These are phyloP conservation scores for Kodamaea sp. DNA, from an alignment of 1,139 yeast species.

Conservation along the genomic window DNA sequence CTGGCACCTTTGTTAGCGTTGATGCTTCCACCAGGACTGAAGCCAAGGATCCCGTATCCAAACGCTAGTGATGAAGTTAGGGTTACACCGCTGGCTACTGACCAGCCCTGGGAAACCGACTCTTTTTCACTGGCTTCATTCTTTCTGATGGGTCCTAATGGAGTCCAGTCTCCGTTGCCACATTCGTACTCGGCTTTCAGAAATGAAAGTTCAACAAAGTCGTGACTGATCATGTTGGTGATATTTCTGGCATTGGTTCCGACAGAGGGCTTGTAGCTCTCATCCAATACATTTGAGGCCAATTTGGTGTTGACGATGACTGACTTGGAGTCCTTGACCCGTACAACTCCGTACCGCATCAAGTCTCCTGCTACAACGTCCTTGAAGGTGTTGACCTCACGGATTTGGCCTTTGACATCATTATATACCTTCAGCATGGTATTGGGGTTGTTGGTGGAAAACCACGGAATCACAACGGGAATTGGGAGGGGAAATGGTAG, in stretches of 20 bases:
- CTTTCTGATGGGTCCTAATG: constrained; percentile 12
- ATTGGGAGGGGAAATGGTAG: not conserved
- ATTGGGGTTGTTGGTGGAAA: constrained; percentile 1
- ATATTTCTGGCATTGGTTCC: not conserved
- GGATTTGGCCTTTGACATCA: constrained; percentile 7
- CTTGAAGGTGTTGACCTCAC: constrained; percentile 5
- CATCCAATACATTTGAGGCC: constrained; percentile 4
- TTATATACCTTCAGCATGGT: constrained; percentile 3
- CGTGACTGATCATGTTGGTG: not conserved
- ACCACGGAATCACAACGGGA: not conserved
- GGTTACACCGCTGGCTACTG: constrained; percentile 18
- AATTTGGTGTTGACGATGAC: constrained; percentile 10
- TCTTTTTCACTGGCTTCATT: constrained; percentile 17
- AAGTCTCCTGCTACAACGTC: constrained; percentile 11
- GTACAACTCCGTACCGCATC: constrained; percentile 9
- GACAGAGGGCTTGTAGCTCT: constrained; percentile 1
- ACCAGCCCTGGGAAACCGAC: constrained; percentile 26
- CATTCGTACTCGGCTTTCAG: constrained; percentile 7
- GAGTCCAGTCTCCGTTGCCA: constrained; percentile 10
- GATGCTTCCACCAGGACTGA: not conserved
- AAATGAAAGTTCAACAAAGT: constrained; percentile 2
- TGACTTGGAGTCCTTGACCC: constrained; percentile 9
- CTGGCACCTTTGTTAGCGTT: not conserved
- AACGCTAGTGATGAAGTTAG: not conserved
- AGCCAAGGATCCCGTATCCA: not conserved